phyloP scores from a whole-genome alignment of 2,329 filamentous ascomycete genomes.

The Dothideomycetes sp. region DNA sequence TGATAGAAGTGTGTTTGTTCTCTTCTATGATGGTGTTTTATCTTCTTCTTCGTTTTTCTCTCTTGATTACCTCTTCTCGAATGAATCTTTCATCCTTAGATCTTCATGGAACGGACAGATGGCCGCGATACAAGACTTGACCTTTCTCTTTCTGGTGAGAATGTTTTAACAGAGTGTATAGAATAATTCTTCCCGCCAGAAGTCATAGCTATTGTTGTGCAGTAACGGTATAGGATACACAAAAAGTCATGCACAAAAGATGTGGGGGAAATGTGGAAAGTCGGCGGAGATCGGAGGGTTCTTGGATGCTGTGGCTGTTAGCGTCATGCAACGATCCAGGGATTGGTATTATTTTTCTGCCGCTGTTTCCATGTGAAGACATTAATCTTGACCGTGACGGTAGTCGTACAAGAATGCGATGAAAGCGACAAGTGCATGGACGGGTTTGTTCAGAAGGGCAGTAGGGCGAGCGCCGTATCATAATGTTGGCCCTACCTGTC shows the following conservation, averaged over 20 bases:
- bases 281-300: slow-evolving; percentile 6
- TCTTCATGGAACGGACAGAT: too few species aligned
- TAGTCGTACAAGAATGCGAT: slow-evolving; percentile 6
- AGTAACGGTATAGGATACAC: slow-evolving; percentile 1
- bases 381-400: not conserved
- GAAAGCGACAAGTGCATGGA: slow-evolving; percentile 10
- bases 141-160: too few species aligned
- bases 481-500: slow-evolving; percentile 4
- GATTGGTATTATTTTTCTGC: slow-evolving; percentile 2
- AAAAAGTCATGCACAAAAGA: not conserved
- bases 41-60: too few species aligned
- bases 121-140: too few species aligned
- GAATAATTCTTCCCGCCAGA: too few species aligned
- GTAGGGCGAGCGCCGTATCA: slow-evolving; percentile 1
- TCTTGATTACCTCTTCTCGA: too few species aligned
- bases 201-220: too few species aligned
- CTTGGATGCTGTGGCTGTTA: not conserved
- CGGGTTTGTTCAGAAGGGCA: slow-evolving; percentile 6
- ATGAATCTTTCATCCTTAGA: too few species aligned
- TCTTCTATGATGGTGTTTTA: too few species aligned
- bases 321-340: slow-evolving; percentile 12
- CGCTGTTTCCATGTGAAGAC: not conserved
- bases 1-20: too few species aligned
- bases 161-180: too few species aligned
- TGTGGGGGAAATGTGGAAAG: not conserved